Evolutionary conservation across 441 rosid genomes (phyloP), one percentile per base, ranked within the genome.

Genomic region (Jatropha podagrica): DNA sequence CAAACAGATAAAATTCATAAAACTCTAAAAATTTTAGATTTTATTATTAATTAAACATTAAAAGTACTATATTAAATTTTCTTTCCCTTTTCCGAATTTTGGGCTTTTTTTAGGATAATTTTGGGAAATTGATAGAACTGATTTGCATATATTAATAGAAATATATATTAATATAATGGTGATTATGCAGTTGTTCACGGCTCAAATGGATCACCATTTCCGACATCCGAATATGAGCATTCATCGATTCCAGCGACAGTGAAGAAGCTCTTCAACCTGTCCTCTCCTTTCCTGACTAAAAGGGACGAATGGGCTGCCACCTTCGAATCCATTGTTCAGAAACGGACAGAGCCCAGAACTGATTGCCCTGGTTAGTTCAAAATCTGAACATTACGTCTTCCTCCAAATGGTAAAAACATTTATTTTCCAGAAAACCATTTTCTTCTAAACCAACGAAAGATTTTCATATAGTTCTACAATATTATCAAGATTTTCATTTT

Each of bases 301-400:
- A 81, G 98, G 61, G 98, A 94, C 40, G 91, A 68, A 77, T 94
- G 98, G 97, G 97, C 98, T 1, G 97, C 88, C 26, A 87, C 97
- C 7, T 94, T 94, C 32, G 97, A 94, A 63, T 73, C 81, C 79
- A 85, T 92, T 74, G 81, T 91, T 27, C 88, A 81, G 59, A 83
- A 71, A 5, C 80, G 89, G 5, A 83, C 87, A 3, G 77, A 79
- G 52, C 97, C 97, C 52, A 77, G 98, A 88, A 89, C 91, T 4
- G 98, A 94, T 82, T 91, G 94, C 76, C 97, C 97, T 66, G 91
- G 95, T 91, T 41, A 14, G 38, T 69, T 3, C n/a, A 5, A 32
- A 32, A 32, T 32, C 32, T 32, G 32, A 32, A 32, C 2, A 32
- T 32, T 32, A 32, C 32, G 32, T 32, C 32, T 32, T 32, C 2